A percentile compares a stretch with the other conserved stretches of the same genome.
Conservation (phyloP, 176 grass and related monocot genomes). For the Poa pratensis region DNA sequence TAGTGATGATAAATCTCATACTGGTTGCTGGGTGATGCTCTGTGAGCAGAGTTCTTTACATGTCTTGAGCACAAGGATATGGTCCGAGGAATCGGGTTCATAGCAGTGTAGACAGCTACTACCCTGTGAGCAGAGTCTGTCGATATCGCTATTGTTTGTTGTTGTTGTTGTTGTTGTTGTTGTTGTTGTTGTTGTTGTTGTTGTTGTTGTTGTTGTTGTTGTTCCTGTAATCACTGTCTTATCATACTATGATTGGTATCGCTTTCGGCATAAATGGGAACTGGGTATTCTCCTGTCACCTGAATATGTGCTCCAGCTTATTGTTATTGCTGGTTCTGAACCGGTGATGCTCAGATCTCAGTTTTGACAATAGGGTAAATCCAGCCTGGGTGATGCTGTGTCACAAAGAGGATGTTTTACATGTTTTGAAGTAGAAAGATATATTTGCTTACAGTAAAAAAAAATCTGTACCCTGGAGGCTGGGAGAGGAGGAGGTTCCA, state of each 20-base stretch:
- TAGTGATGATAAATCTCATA: neutral
- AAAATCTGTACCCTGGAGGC: neutral
- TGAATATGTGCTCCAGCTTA: neutral
- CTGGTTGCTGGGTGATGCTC: neutral
- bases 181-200: neutral
- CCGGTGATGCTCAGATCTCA: neutral
- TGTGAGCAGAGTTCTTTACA: neutral
- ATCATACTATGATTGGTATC: no score
- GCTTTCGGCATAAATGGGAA: neutral
- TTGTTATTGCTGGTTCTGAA: slow-evolving; percentile 5
- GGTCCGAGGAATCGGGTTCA: neutral
- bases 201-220: neutral
- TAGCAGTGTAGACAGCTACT: slow-evolving; percentile 38
- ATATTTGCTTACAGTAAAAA: neutral
- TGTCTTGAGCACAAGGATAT: neutral
- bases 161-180: neutral
- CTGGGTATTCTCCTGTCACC: neutral
- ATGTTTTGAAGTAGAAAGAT: neutral
- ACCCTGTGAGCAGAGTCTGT: neutral
- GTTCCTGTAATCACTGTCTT: no score
- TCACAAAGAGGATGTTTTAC: neutral
- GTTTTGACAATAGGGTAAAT: neutral
- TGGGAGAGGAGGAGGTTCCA: slow-evolving; percentile 6
- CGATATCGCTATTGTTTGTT: neutral
- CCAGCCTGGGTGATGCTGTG: neutral